A percentile compares a stretch with the other conserved stretches of the same genome.
phyloP scores from a whole-genome alignment of 1,284 basidiomycete species.

The Leccinum fuscescens region DNA sequence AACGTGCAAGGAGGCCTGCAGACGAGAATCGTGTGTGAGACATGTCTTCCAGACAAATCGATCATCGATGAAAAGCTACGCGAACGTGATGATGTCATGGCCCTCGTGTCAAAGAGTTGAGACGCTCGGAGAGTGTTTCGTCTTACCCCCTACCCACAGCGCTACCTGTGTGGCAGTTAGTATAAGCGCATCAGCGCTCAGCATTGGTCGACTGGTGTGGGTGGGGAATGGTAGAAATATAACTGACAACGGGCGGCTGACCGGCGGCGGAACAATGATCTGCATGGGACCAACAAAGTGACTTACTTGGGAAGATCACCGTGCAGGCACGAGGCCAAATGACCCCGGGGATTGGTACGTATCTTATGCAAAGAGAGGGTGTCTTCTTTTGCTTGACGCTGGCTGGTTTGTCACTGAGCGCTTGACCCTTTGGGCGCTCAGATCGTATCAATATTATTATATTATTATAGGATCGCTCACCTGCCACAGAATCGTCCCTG shows the following conservation, averaged over 20 bases:
- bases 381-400: background rate
- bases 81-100: background rate
- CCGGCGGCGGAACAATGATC: background rate
- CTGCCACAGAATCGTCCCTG: background rate
- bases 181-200: slow-evolving; percentile 1
- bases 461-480: background rate
- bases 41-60: background rate
- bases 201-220: background rate
- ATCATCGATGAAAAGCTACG: background rate
- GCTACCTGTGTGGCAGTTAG: background rate
- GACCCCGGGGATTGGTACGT: background rate
- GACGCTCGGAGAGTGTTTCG: background rate
- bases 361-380: background rate
- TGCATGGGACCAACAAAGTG: background rate
- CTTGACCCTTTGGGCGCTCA: background rate
- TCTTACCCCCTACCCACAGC: background rate
- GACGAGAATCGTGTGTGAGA: background rate
- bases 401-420: background rate
- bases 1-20: background rate
- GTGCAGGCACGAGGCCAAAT: background rate
- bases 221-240: background rate
- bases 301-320: background rate
- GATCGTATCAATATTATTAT: background rate
- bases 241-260: background rate
- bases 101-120: too few species aligned